These are phyloP conservation scores for Heritiera fomes DNA, from an alignment of 345 rosid genomes.

Conservation along the genomic window DNA sequence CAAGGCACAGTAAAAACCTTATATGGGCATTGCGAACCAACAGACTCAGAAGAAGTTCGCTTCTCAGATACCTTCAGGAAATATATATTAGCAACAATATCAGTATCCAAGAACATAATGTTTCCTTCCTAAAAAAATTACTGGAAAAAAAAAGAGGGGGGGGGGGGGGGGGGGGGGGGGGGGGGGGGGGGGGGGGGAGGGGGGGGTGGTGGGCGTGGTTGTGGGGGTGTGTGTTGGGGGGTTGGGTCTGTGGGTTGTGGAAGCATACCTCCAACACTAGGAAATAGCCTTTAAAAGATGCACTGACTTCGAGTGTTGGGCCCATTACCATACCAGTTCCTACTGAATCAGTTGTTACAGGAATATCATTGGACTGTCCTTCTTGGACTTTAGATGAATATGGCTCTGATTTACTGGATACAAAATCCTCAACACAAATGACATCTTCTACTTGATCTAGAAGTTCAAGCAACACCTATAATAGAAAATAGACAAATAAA, in stretches of 20 bases:
- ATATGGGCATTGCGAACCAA: conserved; percentile 44
- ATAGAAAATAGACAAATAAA: conserved; percentile 21
- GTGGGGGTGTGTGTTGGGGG: too few relatives aligned
- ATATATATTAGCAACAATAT: conserved; percentile 18
- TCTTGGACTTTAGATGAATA: conserved; percentile 40
- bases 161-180: too few relatives aligned
- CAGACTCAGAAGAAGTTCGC: conserved; percentile 37
- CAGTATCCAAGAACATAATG: conserved; percentile 11
- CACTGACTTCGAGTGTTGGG: conserved; percentile 28
- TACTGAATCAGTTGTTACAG: conserved; percentile 22
- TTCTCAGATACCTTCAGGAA: conserved; percentile 73
- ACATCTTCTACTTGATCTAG: conserved; percentile 95
- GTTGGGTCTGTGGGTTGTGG: too few relatives aligned
- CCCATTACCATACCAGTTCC: conserved; percentile 28
- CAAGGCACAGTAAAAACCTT: conserved; percentile 55
- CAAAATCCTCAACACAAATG: conserved; percentile 66
- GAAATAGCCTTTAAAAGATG: conserved; percentile 44
- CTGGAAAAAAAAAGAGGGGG: background rate
- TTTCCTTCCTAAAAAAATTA: conserved; percentile 17
- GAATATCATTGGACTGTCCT: conserved; percentile 30
- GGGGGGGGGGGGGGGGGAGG: background rate
- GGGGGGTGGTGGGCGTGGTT: background rate
- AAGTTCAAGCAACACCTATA: conserved; percentile 82
- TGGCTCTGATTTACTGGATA: conserved; percentile 34
- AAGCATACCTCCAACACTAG: conserved; percentile 84